Conservation (phyloP, 495 filamentous ascomycete genomes). For the Aspergillus kassunensis region DNA sequence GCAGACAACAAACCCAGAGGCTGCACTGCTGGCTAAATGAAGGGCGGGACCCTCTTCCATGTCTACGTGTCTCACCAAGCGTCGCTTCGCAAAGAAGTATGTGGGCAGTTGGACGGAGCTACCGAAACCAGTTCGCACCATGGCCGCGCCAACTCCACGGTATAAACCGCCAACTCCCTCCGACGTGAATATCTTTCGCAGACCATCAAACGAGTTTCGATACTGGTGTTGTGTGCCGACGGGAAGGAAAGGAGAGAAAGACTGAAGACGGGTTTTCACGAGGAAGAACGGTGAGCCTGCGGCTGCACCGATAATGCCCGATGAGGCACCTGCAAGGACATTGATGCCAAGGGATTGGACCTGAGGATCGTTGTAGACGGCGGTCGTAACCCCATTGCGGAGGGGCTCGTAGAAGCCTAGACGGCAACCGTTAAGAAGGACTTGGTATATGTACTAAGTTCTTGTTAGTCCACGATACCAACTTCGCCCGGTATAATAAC, state of each 20-base stretch:
- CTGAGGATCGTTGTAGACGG: constrained; percentile 64
- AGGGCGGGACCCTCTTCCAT: constrained; percentile 89
- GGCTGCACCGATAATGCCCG: constrained; percentile 84
- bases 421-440: constrained; percentile 92
- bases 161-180: constrained; percentile 85
- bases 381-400: constrained; percentile 59
- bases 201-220: constrained; percentile 76
- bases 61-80: constrained; percentile 70
- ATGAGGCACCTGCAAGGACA: constrained; percentile 83
- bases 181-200: constrained; percentile 66
- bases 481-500: constrained; percentile 12
- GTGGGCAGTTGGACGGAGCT: constrained; percentile 94
- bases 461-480: neutral
- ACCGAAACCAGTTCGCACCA: constrained; percentile 94
- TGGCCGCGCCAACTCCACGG: constrained; percentile 86
- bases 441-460: constrained; percentile 86
- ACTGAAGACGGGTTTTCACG: constrained; percentile 96
- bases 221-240: constrained; percentile 96
- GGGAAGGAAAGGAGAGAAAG: constrained; percentile 87
- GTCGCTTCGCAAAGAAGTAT: constrained; percentile 95
- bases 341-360: constrained; percentile 85
- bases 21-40: constrained; percentile 83
- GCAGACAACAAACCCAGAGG: constrained; percentile 93
- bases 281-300: constrained; percentile 95
- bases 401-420: constrained; percentile 98